These are phyloP conservation scores for Borealophlyctis nickersoniae DNA, from an alignment of 192 early-diverging fungal species.

Conservation along the genomic window DNA sequence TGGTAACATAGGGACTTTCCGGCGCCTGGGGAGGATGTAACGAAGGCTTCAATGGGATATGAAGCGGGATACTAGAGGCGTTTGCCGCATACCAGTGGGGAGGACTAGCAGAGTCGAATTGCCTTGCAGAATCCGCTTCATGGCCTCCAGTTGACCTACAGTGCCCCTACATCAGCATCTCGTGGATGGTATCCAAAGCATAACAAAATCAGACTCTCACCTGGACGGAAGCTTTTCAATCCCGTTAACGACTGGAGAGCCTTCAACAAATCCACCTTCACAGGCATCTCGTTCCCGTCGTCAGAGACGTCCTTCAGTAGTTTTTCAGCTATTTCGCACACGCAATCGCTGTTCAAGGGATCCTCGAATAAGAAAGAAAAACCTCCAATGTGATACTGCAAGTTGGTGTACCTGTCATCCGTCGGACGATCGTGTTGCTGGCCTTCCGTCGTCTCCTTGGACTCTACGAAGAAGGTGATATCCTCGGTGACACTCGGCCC, in stretches of 20 bases:
- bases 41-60: not conserved
- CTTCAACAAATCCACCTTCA: conserved; percentile 24
- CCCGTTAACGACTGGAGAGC: conserved; percentile 33
- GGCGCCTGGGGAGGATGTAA: conserved; percentile 17
- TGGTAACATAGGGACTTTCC: conserved; percentile 83
- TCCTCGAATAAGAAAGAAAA: not conserved
- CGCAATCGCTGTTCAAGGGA: not conserved
- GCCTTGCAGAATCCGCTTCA: conserved; percentile 27
- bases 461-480: too few species aligned
- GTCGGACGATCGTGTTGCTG: not conserved
- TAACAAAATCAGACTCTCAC: conserved; percentile 11
- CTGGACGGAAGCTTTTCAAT: conserved; percentile 15
- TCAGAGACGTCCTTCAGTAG: not conserved
- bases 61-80: not conserved
- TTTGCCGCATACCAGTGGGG: conserved; percentile 31
- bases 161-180: conserved; percentile 11
- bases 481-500: too few species aligned
- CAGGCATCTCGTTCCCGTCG: not conserved
- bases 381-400: not conserved
- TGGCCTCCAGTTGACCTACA: conserved; percentile 30
- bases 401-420: not conserved
- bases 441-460: not conserved
- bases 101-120: conserved; percentile 31
- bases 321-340: not conserved
- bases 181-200: conserved; percentile 1